phyloP scores from a whole-genome alignment of 2,329 filamentous ascomycete species.

The Ceratocystis destructans region DNA sequence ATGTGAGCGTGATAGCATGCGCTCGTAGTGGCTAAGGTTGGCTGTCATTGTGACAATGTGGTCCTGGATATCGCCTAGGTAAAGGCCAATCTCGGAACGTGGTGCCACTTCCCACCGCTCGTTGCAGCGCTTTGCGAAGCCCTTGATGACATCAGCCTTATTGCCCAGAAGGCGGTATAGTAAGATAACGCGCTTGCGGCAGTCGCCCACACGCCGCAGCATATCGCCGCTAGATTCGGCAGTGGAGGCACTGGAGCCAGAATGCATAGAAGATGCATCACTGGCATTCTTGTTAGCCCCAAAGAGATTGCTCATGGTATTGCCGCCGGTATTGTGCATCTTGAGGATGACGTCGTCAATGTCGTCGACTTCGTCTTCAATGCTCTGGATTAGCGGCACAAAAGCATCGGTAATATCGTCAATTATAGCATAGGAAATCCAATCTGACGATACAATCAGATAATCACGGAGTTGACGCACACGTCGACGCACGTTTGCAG shows the following conservation, averaged over 20 bases:
- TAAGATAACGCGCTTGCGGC: constrained; percentile 93
- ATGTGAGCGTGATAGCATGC: constrained; percentile 79
- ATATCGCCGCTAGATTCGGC: constrained; percentile 56
- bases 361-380: constrained; percentile 92
- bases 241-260: constrained; percentile 20
- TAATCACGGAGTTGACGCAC: constrained; percentile 92
- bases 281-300: constrained; percentile 18
- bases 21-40: constrained; percentile 91
- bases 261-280: constrained; percentile 31
- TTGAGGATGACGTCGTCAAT: constrained; percentile 85
- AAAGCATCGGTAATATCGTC: constrained; percentile 98
- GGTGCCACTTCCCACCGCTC: constrained; percentile 96
- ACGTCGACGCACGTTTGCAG: constrained; percentile 84
- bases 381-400: constrained; percentile 76
- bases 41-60: constrained; percentile 98
- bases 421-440: constrained; percentile 96
- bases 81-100: constrained; percentile 89
- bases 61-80: constrained; percentile 95
- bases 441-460: constrained; percentile 81
- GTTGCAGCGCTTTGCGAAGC: constrained; percentile 95
- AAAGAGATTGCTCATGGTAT: neutral
- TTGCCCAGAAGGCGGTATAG: constrained; percentile 86
- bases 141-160: constrained; percentile 98
- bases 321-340: constrained; percentile 40
- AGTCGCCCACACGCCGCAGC: constrained; percentile 83